Base-by-base conservation (phyloP, 805 yeast genomes). In the Starmerella scarabaei region DNA sequence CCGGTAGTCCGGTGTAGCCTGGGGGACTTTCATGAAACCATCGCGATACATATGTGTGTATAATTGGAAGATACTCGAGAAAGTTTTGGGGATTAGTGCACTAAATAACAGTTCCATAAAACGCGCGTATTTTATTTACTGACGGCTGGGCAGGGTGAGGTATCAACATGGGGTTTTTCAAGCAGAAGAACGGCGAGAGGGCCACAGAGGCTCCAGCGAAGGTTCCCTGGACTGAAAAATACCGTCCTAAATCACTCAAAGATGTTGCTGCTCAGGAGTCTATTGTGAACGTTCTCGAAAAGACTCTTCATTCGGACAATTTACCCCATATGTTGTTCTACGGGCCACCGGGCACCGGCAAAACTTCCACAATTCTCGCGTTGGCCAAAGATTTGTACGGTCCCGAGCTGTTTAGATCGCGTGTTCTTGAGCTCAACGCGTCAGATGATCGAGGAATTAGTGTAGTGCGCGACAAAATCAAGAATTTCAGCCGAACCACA, bases 361-460 rank as follows among this genome's bases (percentile, higher is more conserved):
- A 84, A 58, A 84, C 94, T 0, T 80, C 93, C 3, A 83, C 93
- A 3, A 79, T 84, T 49, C 70, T 80, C 18, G 95, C 96, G 1
- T 62, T 86, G 42, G 94, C 96, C 1, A 67, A 74, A 42, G 94
- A 85, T 54, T 72, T 86, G 7, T 86, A 80, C 56, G 99, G 98
- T 2, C 96, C 97, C 60, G 72, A 75, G 48, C 68, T 71, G 45
- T 82, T 81, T 57, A 73, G 70, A 52, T 81, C 84, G 55, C 85
- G 86, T 86, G 96, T 91, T 1, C 64, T 91, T 40, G 98, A 91
- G 57, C 68, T 91, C 59, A 91, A 91, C 61, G 98, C 98, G 3
- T 79, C 93, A 3, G 98, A 91, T 60, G 98, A 91, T 59, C 73
- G 98, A 63, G 98, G 98, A 49, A 91, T 91, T 50, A 94, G 84